Evolutionary conservation across 345 rosid genomes (phyloP), one percentile per base, ranked within the genome.

Genomic region (Citrus glauca): DNA sequence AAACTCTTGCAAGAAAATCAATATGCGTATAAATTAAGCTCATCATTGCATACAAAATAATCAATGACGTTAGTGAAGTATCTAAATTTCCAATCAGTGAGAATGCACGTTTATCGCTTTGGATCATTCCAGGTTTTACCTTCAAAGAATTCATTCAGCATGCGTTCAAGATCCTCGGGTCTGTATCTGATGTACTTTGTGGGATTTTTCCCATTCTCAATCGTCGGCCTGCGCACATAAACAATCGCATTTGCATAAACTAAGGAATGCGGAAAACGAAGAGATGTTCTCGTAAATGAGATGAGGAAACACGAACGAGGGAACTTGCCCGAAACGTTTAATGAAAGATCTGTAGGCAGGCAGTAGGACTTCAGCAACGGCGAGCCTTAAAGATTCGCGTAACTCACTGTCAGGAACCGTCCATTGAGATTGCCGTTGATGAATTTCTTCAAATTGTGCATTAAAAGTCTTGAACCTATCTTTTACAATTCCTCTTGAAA

Each of bases 401-500:
- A 94, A 78, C 81, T 96, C 98, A 17, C 97, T 94, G 89, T 96
- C 99, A 0, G 98, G 99, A 75, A 96, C 95, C 6, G 97, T 91
- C 99, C 99, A 94, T 66, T 96, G 99, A 28, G 94, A 92, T 85
- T 96, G 99, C 77, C 97, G 91, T 65, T 87, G 92, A 78, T 96
- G 93, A 84, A 94, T 84, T 84, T 96, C 99, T 84, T 96, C 99
- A 53, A 96, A 96, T 82, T 89, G 95, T 35, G 73, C 59, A 74
- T 93, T 96, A 84, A 96, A 96, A 32, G 91, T 90, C 89, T 96
- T 96, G 86, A 87, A 94, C 82, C 94, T 91, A 57, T 96, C 99
- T 90, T 96, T 96, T 53, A 96, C 86, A 78, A 79, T 71, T 73
- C 97, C 88, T 85, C 94, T 90, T 45, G 99, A 90, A 66, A 94